phyloP scores from a whole-genome alignment of 495 filamentous ascomycete genomes.

The Durotheca rogersii region DNA sequence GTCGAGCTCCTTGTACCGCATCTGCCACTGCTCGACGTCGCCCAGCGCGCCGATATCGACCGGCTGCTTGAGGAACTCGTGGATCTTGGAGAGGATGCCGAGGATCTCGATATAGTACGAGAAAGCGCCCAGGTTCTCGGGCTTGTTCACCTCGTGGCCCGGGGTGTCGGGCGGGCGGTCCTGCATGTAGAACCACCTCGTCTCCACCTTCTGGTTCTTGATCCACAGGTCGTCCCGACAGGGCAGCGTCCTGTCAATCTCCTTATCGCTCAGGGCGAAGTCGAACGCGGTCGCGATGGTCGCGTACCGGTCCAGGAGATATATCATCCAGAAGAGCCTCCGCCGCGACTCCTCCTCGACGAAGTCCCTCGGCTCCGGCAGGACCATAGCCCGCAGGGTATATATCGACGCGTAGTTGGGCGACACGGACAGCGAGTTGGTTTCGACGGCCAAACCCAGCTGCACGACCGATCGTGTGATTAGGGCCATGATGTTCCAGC shows the following conservation, averaged over 20 bases:
- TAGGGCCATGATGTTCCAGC: conserved; percentile 85
- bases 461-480: conserved; percentile 86
- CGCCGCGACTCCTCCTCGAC: conserved; percentile 84
- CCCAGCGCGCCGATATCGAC: conserved; percentile 81
- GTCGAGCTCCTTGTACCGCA: conserved; percentile 80
- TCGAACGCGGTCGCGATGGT: conserved; percentile 88
- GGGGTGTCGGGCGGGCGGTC: conserved; percentile 36
- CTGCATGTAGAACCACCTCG: conserved; percentile 71
- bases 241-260: conserved; percentile 82
- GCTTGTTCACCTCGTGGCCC: conserved; percentile 65
- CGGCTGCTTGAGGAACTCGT: conserved; percentile 80
- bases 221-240: conserved; percentile 85
- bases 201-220: conserved; percentile 79
- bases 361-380: conserved; percentile 79
- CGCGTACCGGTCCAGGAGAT: conserved; percentile 82
- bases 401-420: conserved; percentile 81
- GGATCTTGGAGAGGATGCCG: conserved; percentile 80
- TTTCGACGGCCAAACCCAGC: conserved; percentile 77
- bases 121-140: conserved; percentile 82
- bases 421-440: conserved; percentile 69
- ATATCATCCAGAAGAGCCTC: conserved; percentile 90
- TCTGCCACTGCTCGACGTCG: conserved; percentile 87
- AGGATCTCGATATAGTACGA: conserved; percentile 85
- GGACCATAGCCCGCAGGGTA: conserved; percentile 75
- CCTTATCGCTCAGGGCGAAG: conserved; percentile 81